Base-by-base conservation (phyloP, 441 rosid genomes). In the Aleurites moluccanus region DNA sequence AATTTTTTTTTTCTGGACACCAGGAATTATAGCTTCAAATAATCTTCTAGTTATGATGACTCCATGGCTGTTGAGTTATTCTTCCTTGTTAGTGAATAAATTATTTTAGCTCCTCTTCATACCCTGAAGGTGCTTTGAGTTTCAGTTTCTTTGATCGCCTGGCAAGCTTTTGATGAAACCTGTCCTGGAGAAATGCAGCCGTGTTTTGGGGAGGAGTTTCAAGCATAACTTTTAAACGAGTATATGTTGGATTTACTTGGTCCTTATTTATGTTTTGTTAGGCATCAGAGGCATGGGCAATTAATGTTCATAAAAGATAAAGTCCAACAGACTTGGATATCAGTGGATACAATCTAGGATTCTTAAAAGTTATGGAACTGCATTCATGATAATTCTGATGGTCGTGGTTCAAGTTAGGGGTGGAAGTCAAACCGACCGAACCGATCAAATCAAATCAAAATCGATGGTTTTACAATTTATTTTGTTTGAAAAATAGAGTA, bases 161-260 rank as follows among this genome's bases (percentile, higher is more conserved):
- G 1, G 13, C n/a, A 28, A 23, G 61, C 28, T 70, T 64, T 20
- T 64, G 20, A 40, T 44, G 45, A 44, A 67, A 42, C 68, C 64
- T 63, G 38, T 27, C 23, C 69, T 38, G 7, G 20, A 65, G 40
- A 33, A 38, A 35, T 52, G 53, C 16, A 7, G 59, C n/a, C 5
- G 13, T 44, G 50, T 30, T 52, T n/a, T 56, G 64, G 4, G 16
- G 53, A 62, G 50, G 63, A n/a, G 47, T 45, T 21, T 30, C 45
- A 57, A 74, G 65, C 49, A 1, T 50, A 13, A 18, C 21, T 42
- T 3, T 3, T 50, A 30, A 68, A 64, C n/a, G 62, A 65, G 75
- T 55, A 45, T 35, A 30, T 49, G 14, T 70, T 77, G 33, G 47
- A 73, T 64, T 53, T 40, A 35, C 64, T 23, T 16, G 23, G 57